Base-by-base conservation (phyloP, 345 rosid genomes). In the Conringia planisiliqua region DNA sequence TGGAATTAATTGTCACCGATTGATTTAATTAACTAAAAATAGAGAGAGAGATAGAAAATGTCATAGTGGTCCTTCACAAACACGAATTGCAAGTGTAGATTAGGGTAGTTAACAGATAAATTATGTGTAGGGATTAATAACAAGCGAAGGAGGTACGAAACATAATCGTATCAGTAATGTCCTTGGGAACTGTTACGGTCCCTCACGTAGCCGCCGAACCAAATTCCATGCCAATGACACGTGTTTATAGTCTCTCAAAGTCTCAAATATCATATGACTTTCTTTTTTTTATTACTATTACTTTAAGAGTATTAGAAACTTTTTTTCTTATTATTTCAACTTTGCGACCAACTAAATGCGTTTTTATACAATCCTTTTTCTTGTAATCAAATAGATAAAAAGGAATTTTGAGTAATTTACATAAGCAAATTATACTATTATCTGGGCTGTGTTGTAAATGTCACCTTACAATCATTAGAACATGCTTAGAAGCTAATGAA, bases 401-500 rank as follows among this genome's bases (percentile, higher is more conserved):
- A 40, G 3, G 18, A 26, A 3, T 6, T 44, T 44, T 44, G 8
- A 22, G 66, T 44, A 26, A 17, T 50, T 54, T 26, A 8, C 7
- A 42, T 43, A 7, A n/a, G 8, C 20, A 47, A 29, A 22, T 35
- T 48, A 20, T 46, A 29, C 1, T 39, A 39, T 17, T 35, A 13
- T 74, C 32, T 29, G 20, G 35, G 26, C 0, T 62, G 10, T 43
- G 42, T 44, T 32, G 79, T 72, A 80, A 52, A 68, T 58, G 60
- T 46, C 73, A 71, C 73, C 71, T 35, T 77, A 61, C 82, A 82
- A 90, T 90, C 83, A 90, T 88, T 86, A 86, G 84, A 82, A 82
- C 92, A 89, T 82, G 91, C 97, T 91, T 93, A 83, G 94, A 89
- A 91, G 97, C 90, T 76, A 91, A 85, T 64, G 80, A 79, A 89